phyloP scores from a whole-genome alignment of 139 green algal genomes.

The Mesotaenium endlicherianum region DNA sequence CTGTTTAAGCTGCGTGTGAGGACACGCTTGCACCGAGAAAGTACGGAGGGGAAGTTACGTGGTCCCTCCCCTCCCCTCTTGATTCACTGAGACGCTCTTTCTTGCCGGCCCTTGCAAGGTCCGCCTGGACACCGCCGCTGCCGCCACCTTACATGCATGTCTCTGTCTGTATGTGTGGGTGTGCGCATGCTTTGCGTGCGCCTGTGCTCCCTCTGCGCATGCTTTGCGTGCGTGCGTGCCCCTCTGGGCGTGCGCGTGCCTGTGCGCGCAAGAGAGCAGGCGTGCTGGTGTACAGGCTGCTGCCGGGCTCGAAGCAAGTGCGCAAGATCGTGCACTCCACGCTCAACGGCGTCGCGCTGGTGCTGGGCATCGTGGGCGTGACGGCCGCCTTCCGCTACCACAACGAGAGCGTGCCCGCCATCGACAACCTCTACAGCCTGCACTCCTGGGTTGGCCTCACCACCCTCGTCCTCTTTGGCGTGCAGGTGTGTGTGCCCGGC shows the following conservation, averaged over 20 bases:
- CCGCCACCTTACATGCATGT: not conserved
- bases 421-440: constrained; percentile 50
- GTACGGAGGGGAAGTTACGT: not conserved
- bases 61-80: not conserved
- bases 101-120: not conserved
- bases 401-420: constrained; percentile 28
- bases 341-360: constrained; percentile 21
- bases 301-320: constrained; percentile 12
- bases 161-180: not conserved
- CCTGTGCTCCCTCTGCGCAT: not conserved
- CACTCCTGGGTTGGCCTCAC: constrained; percentile 49
- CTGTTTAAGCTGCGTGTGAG: not conserved
- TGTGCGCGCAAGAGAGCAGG: constrained; percentile 15
- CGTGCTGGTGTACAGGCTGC: constrained; percentile 29
- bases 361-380: constrained; percentile 21
- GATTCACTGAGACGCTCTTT: not conserved
- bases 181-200: not conserved
- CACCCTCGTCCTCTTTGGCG: constrained; percentile 31
- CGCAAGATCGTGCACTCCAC: constrained; percentile 34
- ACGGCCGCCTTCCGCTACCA: constrained; percentile 36
- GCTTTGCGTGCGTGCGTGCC: not conserved
- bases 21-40: not conserved
- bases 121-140: not conserved
- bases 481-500: constrained; percentile 48
- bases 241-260: not conserved